Evolutionary conservation across 1,139 yeast species (phyloP), one percentile per base, ranked within the genome.

Genomic region (Eremothecium coryli): DNA sequence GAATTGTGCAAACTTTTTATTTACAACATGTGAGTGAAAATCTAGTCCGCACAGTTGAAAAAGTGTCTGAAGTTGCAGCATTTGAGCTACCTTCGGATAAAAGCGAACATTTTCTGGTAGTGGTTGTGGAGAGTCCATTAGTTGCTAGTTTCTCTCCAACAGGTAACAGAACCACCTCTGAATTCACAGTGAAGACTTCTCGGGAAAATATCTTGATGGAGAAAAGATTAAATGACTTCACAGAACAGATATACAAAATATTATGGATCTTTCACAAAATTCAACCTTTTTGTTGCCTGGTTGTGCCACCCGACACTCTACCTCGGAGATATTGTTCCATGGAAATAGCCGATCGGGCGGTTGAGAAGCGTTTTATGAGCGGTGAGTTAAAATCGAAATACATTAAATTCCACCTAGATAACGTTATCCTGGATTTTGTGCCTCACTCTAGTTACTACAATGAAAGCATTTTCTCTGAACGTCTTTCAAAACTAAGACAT

Each of bases 271-370:
- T 74, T 24, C 96, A 90, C 54, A 70, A 71, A 41, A 76, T 90
- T 27, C 69, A 93, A 32, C 73, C 88, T 2, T 82, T 81, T 52
- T 86, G 96, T 57, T 79, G 86, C 4, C 54, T 85, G 41, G 78
- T 88, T 3, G 82, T 90, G 2, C 81, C 86, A 24, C 78, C 85
- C 23, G 86, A 84, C 42, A 69, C 88, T 0, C 65, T 93, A 23
- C 96, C 98, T 2, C 72, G 95, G 50, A 80, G 61, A 35, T 56
- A 56, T 29, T 54, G 60, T 27, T 57, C 61, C 10, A 38, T 57
- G 21, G 98, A 93, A 50, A 82, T 90, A 45, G 97, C 98, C 2
- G 90, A 88, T 47, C 84, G 88, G 77, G 68, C 93, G 32, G 88
- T 95, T 46, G 85, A 88, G 43, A 76, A 82, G 48, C 70, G 74